Evolutionary conservation across 768 basidiomycete genomes (phyloP), one percentile per base, ranked within the genome.

Genomic region (Agaricus sinodeliciosus): DNA sequence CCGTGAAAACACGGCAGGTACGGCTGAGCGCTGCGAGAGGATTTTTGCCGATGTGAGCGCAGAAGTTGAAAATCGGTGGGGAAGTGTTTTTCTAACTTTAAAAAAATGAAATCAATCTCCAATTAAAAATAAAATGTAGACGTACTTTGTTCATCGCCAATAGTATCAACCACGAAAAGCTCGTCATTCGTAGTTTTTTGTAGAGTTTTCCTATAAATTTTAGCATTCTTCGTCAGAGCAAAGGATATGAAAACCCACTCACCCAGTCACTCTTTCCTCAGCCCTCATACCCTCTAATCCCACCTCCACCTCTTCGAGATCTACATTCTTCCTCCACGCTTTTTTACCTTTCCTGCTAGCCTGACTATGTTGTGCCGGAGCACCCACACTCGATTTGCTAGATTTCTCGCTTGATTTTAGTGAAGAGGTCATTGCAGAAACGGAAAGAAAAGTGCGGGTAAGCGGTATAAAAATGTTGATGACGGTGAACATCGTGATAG

Each of bases 241-340:
- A 13, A 15, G 12, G 37, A 39, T 39, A 39, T 8, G 31, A 31
- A 31, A 22, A 4, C 31, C 31, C 11, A 66, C 81, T 56, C 61
- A 92, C 90, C 92, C 92, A 56, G 78, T 79, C 4, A 84, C 77
- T 50, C 89, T 73, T 64, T 94, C 92, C 64, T 94, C 90, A n/a
- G 78, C 79, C 49, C 93, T 73, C 55, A 89, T 70, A 53, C 72
- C 78, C 66, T 94, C 93, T 57, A 94, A 62, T 2, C 81, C 83
- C 43, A 75, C 71, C 60, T 94, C 92, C 16, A 94, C 83, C 46
- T 82, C 83, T 22, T 81, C 79, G 46, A 95, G 78, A 64, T 95
- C 84, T 48, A 95, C 84, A 67, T 96, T 90, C 72, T 96, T 95
- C 64, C 94, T 70, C 94, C 94, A 95, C 43, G 93, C 82, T 51